These are phyloP conservation scores for Xylaria sp. DNA, from an alignment of 2,329 filamentous ascomycete species.

Conservation along the genomic window DNA sequence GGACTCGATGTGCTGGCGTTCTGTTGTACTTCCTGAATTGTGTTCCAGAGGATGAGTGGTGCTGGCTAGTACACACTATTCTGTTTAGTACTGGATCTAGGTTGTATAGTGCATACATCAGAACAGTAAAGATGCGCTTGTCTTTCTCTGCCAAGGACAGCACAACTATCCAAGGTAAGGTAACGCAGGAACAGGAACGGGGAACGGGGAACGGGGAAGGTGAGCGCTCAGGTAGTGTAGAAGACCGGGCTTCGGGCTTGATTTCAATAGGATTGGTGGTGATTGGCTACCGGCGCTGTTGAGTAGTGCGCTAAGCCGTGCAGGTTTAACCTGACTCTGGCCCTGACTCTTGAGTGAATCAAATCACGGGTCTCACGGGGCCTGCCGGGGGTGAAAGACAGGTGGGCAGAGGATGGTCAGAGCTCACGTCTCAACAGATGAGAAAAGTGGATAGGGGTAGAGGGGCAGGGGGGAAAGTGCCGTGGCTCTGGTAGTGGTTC, in stretches of 20 bases:
- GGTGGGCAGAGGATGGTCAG: conserved; percentile 26
- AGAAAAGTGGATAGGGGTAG: conserved; percentile 18
- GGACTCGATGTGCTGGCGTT: too few relatives aligned
- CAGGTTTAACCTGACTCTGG: conserved; percentile 7
- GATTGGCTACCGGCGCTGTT: conserved; percentile 30
- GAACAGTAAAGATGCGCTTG: background rate
- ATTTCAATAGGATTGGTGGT: conserved; percentile 3
- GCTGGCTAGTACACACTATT: too few relatives aligned
- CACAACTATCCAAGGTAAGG: too few relatives aligned
- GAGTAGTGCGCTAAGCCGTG: conserved; percentile 19
- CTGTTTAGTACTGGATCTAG: too few relatives aligned
- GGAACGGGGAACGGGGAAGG: conserved; percentile 11
- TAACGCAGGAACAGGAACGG: background rate
- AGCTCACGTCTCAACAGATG: conserved; percentile 39
- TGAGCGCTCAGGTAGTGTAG: background rate
- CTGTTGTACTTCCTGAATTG: too few relatives aligned
- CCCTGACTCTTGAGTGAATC: conserved; percentile 10
- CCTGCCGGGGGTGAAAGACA: conserved; percentile 2
- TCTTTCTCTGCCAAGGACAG: background rate
- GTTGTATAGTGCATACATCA: background rate
- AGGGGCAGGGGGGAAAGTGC: conserved; percentile 15
- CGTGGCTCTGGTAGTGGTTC: conserved; percentile 12
- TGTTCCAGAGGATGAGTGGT: too few relatives aligned
- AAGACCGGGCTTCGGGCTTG: background rate
- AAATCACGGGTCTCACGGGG: conserved; percentile 17